Evolutionary conservation across 2,329 filamentous ascomycete genomes (phyloP), one percentile per base, ranked within the genome.

Genomic region (Fusarium nodosum): DNA sequence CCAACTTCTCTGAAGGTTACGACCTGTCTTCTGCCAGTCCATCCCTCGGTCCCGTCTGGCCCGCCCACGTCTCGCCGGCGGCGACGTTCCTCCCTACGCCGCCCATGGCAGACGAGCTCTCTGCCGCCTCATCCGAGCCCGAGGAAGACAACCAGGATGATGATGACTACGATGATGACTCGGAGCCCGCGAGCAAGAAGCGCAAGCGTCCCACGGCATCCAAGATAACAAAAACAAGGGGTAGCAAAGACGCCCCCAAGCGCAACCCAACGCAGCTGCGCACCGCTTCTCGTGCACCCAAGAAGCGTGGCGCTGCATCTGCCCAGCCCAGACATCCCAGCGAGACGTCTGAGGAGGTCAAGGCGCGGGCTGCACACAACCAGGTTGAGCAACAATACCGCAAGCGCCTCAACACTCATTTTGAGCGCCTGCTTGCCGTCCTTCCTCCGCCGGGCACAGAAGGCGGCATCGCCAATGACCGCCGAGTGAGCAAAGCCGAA

Each of bases 361-460:
- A 74, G 48, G 75, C 73, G 2, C 69, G 76, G 16, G 76, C 74
- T 54, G 75, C 75, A 45, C 82, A 84, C 69, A 84, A 84, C 72
- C 79, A 83, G 52, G 82, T 84, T 11, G 82, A 84, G 75, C 82
- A 83, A 71, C 81, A 84, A 69, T 84, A 84, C 74, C 81, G 82
- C 36, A 82, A 83, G 74, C 76, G 82, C 26, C 79, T 84, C 34
- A 84, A 84, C 62, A 75, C 77, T 4, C 81, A 84, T 72, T 84
- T 83, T 59, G 81, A 83, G 71, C 76, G 76, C 44, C 79, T 84
- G 15, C 76, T 84, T 2, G 76, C 78, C 38, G 79, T 80, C 1
- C 76, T 84, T 1, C 82, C 82, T 3, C 60, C 69, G 69, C 79
- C 56, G 39, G 69, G 31, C 10, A 77, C 74, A 22, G 77, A 77